phyloP scores from a whole-genome alignment of 176 grass and related monocot genomes.

The Otatea glauca region DNA sequence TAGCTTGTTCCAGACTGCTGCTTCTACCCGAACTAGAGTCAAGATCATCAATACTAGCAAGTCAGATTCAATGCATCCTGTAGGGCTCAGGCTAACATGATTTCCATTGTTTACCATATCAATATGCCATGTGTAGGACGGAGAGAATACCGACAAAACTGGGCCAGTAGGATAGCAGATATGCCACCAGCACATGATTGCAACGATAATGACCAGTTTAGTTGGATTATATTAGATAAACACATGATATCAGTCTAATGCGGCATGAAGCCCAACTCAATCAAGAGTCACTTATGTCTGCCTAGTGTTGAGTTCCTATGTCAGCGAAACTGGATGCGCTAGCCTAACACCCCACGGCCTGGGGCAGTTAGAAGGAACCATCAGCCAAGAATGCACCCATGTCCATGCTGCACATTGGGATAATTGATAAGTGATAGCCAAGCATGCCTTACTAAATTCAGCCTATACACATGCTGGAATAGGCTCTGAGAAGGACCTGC shows the following conservation, averaged over 20 bases:
- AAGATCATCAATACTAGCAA: slow-evolving; percentile 27
- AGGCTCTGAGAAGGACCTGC: no score
- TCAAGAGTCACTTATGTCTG: neutral
- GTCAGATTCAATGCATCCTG: slow-evolving; percentile 50
- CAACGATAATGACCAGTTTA: neutral
- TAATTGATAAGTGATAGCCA: neutral
- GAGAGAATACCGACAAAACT: slow-evolving; percentile 2
- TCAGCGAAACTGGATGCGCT: neutral
- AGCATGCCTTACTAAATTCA: neutral
- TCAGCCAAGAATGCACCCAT: neutral
- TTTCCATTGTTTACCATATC: slow-evolving; percentile 25
- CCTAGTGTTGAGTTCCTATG: neutral
- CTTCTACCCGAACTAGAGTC: slow-evolving; percentile 47
- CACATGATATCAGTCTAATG: neutral
- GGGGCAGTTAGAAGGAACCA: neutral
- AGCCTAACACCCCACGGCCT: neutral
- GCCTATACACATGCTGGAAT: no score
- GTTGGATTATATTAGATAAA: neutral
- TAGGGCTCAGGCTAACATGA: slow-evolving; percentile 33
- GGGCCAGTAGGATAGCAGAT: neutral
- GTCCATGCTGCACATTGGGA: neutral
- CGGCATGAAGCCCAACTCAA: slow-evolving; percentile 20
- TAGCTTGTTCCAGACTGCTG: slow-evolving; percentile 41
- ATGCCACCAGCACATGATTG: neutral
- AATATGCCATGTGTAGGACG: slow-evolving; percentile 22